Evolutionary conservation across 306 rosid genomes (phyloP).

Genomic region (Amphicarpaea edgeworthii): DNA sequence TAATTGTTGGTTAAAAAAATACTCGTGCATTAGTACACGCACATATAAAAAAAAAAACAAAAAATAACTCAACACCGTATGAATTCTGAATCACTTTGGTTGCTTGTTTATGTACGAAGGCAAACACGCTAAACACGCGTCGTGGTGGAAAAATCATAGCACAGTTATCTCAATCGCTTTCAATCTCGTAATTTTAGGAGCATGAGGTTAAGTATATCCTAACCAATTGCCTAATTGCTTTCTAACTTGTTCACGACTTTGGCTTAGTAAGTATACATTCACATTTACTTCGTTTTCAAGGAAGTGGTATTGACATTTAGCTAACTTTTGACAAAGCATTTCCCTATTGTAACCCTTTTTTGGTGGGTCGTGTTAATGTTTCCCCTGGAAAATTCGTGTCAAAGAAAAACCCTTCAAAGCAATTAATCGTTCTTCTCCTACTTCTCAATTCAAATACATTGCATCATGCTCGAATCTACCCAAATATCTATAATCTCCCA

Average conservation of each 20-base stretch:
- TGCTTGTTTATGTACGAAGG: not conserved
- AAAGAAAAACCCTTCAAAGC: conserved; percentile 30
- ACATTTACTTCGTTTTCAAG: conserved; percentile 55
- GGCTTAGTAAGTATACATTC: not conserved
- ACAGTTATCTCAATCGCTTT: not conserved
- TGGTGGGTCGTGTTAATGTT: conserved; percentile 33
- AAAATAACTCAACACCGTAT: too few species aligned
- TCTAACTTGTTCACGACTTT: conserved; percentile 7
- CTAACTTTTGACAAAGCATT: conserved; percentile 34
- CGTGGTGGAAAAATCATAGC: not conserved
- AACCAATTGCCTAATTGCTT: not conserved
- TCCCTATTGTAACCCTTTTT: not conserved
- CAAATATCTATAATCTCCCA: not conserved
- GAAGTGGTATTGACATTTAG: conserved; percentile 38
- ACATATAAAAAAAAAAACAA: too few species aligned
- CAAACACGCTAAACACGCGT: not conserved
- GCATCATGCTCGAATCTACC: not conserved
- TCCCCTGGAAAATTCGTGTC: not conserved
- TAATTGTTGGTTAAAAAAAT: too few species aligned
- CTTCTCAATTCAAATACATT: conserved; percentile 12
- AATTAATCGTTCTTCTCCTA: conserved; percentile 39
- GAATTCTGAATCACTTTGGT: not conserved
- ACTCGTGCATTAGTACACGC: too few species aligned
- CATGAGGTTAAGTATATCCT: not conserved
- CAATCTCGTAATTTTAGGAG: not conserved